Evolutionary conservation across 2,329 filamentous ascomycete species (phyloP), one percentile per base, ranked within the genome.

Genomic region (Ilyonectria robusta): DNA sequence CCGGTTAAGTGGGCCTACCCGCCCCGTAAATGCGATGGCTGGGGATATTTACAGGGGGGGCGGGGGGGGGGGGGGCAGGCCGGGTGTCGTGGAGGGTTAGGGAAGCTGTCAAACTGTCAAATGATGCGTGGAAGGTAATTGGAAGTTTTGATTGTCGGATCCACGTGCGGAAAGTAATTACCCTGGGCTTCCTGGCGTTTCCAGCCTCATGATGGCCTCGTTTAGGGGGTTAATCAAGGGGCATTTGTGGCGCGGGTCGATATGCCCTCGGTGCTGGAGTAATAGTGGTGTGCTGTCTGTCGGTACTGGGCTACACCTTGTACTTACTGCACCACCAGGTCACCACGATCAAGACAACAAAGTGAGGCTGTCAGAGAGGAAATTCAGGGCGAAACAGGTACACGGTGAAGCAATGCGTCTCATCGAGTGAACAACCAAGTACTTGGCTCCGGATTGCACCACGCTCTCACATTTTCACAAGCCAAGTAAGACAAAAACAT

Each of bases 1-100:
- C 50, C 50, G 62, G 51, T 47, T 56, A 48, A 61, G 62, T 56
- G 62, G 62, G 42, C 48, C 62, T 15, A 53, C 46, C 53, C 53
- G 35, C 46, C 33, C 42, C 33, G 17, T 37, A 56, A 63, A 40
- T 42, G 58, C 31, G 56, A 51, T 61, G 62, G 62, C 62, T 59
- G 55, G 54, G 47, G 44, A 50, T 23, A 1, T 3, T 21, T 4
- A 11, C 19, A 21, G 42, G 42, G 42, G 42, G 7, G 17, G n/a
- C n/a, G n/a, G n/a, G 42, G 42, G 42, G 42, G 42, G 42, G 42
- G 42, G 42, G 42, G 7, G 17, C 21, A 4, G n/a, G 42, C 42
- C 42, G 37, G 11, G 26, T 26, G 26, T 26, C 26, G 5, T 26
- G 26, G 26, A 26, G 26, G 23, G 23, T 5, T 26, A 26, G 23